Conservation (phyloP, 805 yeast species). For the Suhomyces pyralidae region DNA sequence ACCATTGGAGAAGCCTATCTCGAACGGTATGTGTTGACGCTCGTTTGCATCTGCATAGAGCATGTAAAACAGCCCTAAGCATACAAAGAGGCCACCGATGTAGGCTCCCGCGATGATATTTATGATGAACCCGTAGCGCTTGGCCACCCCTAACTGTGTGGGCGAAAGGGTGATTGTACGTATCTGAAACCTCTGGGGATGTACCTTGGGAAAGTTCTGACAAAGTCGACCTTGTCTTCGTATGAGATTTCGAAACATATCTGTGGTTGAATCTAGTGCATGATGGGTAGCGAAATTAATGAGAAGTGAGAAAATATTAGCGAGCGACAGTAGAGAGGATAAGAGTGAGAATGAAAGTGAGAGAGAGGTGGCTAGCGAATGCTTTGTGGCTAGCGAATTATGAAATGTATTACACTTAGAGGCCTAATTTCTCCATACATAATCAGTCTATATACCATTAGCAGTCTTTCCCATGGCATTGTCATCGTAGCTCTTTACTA, state of each 20-base stretch:
- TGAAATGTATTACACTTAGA: too few species aligned
- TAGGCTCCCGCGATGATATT: conserved; percentile 43
- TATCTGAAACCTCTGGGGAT: not conserved
- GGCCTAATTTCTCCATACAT: too few species aligned
- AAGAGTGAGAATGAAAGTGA: not conserved
- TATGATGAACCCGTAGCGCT: conserved; percentile 30
- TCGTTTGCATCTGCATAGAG: conserved; percentile 38
- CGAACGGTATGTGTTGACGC: conserved; percentile 41
- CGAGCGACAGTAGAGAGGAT: not conserved
- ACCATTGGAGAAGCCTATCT: conserved; percentile 30
- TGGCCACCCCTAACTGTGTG: conserved; percentile 15
- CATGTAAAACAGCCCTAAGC: conserved; percentile 37
- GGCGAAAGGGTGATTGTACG: conserved; percentile 16
- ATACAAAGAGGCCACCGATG: conserved; percentile 39
- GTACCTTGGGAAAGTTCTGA: not conserved
- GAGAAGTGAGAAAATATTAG: not conserved
- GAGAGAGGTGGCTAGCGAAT: not conserved
- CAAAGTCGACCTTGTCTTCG: not conserved
- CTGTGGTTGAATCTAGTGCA: not conserved
- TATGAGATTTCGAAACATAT: not conserved
- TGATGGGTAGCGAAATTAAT: not conserved
- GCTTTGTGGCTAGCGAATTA: not conserved
- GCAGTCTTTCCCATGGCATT: too few species aligned
- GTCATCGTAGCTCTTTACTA: too few species aligned
- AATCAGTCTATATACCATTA: too few species aligned